These are phyloP conservation scores for Sodiomyces alkalinus DNA, from an alignment of 2,329 filamentous ascomycete genomes.

Conservation along the genomic window DNA sequence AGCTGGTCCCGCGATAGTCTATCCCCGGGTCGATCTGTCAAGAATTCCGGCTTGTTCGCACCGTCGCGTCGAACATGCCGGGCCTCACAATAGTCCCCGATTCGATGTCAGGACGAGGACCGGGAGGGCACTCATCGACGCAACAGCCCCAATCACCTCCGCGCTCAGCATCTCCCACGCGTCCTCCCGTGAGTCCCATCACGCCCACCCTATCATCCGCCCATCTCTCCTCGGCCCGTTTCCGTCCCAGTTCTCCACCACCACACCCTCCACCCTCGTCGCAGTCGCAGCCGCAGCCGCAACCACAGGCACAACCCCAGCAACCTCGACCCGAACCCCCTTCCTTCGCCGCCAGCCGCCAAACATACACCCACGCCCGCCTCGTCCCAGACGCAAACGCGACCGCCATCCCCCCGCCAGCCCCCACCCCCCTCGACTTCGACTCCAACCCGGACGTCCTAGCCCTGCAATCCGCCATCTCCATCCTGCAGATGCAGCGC, in stretches of 20 bases:
- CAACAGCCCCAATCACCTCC: conserved; percentile 4
- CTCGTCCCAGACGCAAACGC: conserved; percentile 20
- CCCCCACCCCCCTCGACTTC: conserved; percentile 39
- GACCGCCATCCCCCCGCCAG: conserved; percentile 26
- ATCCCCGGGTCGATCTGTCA: neutral
- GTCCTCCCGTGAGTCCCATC: conserved; percentile 38
- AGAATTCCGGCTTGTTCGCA: no score
- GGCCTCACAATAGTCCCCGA: conserved; percentile 14
- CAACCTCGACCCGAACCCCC: conserved; percentile 7
- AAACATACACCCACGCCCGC: conserved; percentile 27
- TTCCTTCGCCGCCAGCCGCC: conserved; percentile 18
- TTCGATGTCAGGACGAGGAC: conserved; percentile 8
- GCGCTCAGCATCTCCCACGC: conserved; percentile 27
- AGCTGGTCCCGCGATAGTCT: no score
- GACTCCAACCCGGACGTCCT: conserved; percentile 70
- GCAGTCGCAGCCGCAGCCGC: no score
- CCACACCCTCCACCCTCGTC: no score
- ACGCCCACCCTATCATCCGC: conserved; percentile 31
- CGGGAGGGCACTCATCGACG: conserved; percentile 8
- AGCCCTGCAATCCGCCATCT: conserved; percentile 71
- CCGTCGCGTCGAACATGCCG: conserved; percentile 12
- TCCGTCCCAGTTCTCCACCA: conserved; percentile 1
- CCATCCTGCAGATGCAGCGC: conserved; percentile 74
- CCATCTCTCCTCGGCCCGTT: conserved; percentile 11
- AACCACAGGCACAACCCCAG: conserved; percentile 7